Evolutionary conservation across 169 alveolate genomes (phyloP).

Genomic region (Plasmodium relictum): DNA sequence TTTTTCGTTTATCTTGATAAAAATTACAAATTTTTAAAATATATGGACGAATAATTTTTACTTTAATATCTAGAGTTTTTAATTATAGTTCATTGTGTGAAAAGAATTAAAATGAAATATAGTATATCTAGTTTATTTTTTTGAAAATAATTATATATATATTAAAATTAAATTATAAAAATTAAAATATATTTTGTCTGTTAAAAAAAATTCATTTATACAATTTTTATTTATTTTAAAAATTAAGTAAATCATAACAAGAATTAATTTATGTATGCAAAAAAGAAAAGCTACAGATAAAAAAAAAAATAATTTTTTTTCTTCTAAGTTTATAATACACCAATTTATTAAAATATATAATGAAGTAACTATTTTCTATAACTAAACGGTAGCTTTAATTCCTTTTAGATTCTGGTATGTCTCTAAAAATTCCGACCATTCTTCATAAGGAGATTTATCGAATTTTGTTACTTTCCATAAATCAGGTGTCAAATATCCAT

Average conservation of each 20-base stretch:
- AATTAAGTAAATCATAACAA: background rate
- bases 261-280: background rate
- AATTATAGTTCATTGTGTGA: background rate
- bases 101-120: background rate
- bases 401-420: constrained; percentile 67
- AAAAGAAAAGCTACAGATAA: background rate
- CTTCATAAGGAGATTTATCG: constrained; percentile 94
- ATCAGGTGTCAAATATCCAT: constrained; percentile 99
- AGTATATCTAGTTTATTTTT: background rate
- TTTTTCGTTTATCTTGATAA: too few species aligned
- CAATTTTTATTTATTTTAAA: background rate
- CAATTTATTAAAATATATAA: background rate
- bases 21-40: background rate
- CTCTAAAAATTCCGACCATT: constrained; percentile 95
- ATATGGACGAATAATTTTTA: too few species aligned
- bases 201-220: background rate
- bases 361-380: background rate
- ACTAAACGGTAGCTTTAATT: constrained; percentile 26
- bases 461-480: constrained; percentile 95
- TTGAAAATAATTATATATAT: background rate
- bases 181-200: background rate
- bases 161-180: background rate
- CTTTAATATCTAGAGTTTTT: too few species aligned
- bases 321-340: background rate
- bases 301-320: background rate